These are phyloP conservation scores for Chenopodium formosanum DNA, from an alignment of 148 eudicot species.

Conservation along the genomic window DNA sequence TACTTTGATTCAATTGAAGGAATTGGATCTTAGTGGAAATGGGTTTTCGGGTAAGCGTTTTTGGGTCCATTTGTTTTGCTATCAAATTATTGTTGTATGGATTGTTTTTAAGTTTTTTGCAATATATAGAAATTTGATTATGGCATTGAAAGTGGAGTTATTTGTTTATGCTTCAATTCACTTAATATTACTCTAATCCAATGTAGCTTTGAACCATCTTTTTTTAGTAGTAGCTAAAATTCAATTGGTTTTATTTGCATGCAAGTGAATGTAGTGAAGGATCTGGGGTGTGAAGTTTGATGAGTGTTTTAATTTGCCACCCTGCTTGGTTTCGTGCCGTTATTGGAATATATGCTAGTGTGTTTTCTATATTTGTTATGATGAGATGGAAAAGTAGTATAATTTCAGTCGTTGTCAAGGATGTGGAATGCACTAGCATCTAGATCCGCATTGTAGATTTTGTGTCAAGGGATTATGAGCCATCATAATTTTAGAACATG, in stretches of 20 bases:
- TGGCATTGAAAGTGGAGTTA: neutral
- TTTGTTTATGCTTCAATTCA: neutral
- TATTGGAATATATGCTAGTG: too few relatives aligned
- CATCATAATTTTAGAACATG: neutral
- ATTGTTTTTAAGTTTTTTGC: neutral
- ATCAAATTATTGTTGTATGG: neutral
- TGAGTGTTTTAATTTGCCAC: neutral
- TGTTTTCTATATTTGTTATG: neutral
- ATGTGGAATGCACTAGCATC: neutral
- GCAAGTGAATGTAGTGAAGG: neutral
- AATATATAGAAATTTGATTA: neutral
- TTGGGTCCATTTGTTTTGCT: neutral
- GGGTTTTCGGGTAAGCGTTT: conserved; percentile 74
- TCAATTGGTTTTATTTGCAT: neutral
- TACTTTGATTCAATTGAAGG: conserved; percentile 52
- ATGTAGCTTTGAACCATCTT: neutral
- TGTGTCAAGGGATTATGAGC: neutral
- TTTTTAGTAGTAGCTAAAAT: neutral
- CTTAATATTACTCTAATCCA: neutral
- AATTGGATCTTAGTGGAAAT: conserved; percentile 86
- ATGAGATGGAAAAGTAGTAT: neutral
- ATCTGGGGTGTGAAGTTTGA: conserved; percentile 12
- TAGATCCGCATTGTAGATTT: neutral
- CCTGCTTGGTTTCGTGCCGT: neutral
- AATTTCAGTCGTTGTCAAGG: neutral